Evolutionary conservation across 140 eudicot species (phyloP).

Genomic region (Oenanthe javanica): DNA sequence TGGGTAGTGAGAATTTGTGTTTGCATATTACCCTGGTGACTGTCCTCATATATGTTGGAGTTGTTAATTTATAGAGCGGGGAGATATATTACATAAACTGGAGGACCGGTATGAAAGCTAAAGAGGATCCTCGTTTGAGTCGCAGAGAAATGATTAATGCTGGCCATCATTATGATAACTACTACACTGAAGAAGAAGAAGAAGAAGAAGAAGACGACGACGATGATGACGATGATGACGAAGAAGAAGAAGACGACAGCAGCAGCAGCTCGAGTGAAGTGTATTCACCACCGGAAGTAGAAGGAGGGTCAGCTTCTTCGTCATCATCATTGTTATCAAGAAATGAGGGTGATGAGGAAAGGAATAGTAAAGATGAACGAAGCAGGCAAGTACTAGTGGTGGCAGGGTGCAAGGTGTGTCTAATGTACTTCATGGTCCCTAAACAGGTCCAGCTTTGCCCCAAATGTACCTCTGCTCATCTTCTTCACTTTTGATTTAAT

Average conservation of each 20-base stretch:
- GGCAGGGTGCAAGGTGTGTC: constrained; percentile 91
- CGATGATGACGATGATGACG: constrained; percentile 37
- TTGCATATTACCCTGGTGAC: background rate
- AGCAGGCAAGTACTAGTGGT: constrained; percentile 60
- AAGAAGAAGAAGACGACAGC: constrained; percentile 12
- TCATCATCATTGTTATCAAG: constrained; percentile 27
- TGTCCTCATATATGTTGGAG: background rate
- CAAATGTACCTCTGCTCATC: constrained; percentile 48
- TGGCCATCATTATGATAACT: constrained; percentile 13
- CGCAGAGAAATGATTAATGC: background rate
- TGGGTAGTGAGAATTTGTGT: background rate
- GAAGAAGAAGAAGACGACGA: background rate
- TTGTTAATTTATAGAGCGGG: constrained; percentile 47
- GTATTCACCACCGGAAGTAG: constrained; percentile 4
- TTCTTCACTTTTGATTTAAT: background rate
- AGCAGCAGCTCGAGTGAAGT: constrained; percentile 16
- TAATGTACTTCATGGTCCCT: constrained; percentile 98
- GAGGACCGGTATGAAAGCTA: constrained; percentile 82
- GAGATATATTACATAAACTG: constrained; percentile 91
- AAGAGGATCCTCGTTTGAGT: constrained; percentile 63
- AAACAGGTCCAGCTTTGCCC: constrained; percentile 92
- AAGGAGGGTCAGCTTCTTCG: constrained; percentile 24
- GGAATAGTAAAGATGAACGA: background rate
- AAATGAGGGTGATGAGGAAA: background rate
- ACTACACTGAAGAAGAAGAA: constrained; percentile 34